Evolutionary conservation across 75 land plant genomes (phyloP).

Genomic region (Pseudotsuga menziesii): DNA sequence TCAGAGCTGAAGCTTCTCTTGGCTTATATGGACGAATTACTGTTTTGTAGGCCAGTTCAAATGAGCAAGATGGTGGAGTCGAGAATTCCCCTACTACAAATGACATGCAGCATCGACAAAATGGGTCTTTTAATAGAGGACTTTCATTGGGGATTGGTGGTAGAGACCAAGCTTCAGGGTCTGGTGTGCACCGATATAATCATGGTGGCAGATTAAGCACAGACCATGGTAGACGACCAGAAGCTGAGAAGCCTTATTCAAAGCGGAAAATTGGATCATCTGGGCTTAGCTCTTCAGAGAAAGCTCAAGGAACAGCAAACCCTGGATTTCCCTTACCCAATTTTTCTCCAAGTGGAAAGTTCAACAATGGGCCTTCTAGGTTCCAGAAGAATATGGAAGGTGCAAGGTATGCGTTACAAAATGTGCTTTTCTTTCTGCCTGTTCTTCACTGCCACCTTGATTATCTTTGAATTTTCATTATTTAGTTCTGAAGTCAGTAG

Average conservation of each 20-base stretch:
- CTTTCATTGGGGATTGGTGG: background rate
- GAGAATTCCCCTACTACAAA: background rate
- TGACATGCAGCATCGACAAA: conserved; percentile 5
- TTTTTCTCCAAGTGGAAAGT: conserved; percentile 1
- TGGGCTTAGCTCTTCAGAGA: background rate
- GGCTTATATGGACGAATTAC: background rate
- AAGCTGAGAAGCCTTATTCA: background rate
- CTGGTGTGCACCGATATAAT: too few species aligned
- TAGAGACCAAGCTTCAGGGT: too few species aligned
- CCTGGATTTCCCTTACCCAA: background rate
- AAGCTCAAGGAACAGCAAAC: conserved; percentile 1
- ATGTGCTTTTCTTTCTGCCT: background rate
- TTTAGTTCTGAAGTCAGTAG: background rate
- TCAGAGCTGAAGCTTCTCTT: background rate
- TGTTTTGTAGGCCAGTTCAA: background rate
- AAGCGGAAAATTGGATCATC: conserved; percentile 5
- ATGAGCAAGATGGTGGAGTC: background rate
- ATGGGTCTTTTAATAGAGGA: background rate
- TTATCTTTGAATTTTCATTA: background rate
- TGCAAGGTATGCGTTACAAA: conserved; percentile 4
- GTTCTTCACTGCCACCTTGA: background rate
- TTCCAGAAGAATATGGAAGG: conserved; percentile 1
- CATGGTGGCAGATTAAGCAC: background rate
- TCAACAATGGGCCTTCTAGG: conserved; percentile 12
- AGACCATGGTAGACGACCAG: background rate